phyloP scores from a whole-genome alignment of 345 rosid species.

The Citrus medica region DNA sequence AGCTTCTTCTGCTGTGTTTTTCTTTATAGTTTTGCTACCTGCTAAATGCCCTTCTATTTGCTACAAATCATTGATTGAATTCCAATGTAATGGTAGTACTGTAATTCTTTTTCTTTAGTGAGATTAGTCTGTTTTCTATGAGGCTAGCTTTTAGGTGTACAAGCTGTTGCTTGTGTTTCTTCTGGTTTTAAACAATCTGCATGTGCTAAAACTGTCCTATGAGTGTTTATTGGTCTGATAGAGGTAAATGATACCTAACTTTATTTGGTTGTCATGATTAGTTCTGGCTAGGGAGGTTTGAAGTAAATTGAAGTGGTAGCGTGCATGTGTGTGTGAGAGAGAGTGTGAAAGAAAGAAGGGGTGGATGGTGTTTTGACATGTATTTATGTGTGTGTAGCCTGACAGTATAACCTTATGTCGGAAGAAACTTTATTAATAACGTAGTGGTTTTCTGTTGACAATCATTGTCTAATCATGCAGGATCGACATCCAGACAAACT shows the following conservation, averaged over 20 bases:
- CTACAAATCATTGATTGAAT: neutral
- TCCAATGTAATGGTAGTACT: neutral
- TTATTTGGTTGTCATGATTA: neutral
- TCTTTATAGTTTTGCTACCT: neutral
- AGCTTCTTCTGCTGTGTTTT: neutral
- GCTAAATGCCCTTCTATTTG: neutral
- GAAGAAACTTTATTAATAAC: neutral
- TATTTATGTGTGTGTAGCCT: neutral
- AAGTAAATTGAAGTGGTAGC: neutral
- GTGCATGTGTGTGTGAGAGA: no score
- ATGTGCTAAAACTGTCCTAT: neutral
- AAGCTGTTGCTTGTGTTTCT: neutral
- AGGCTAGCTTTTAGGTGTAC: neutral
- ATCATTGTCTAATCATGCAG: conserved; percentile 34
- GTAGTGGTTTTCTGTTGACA: neutral
- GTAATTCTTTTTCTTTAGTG: neutral
- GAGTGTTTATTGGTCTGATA: neutral
- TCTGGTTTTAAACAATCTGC: neutral
- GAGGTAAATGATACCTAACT: neutral
- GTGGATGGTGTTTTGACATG: neutral
- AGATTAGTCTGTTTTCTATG: neutral
- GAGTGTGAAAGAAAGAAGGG: neutral
- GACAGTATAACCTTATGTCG: neutral
- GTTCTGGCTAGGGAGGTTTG: neutral
- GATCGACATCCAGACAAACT: conserved; percentile 93